Evolutionary conservation across 2,329 filamentous ascomycete species (phyloP), one percentile per base, ranked within the genome.

Genomic region (Proliferodiscus dingleyae): DNA sequence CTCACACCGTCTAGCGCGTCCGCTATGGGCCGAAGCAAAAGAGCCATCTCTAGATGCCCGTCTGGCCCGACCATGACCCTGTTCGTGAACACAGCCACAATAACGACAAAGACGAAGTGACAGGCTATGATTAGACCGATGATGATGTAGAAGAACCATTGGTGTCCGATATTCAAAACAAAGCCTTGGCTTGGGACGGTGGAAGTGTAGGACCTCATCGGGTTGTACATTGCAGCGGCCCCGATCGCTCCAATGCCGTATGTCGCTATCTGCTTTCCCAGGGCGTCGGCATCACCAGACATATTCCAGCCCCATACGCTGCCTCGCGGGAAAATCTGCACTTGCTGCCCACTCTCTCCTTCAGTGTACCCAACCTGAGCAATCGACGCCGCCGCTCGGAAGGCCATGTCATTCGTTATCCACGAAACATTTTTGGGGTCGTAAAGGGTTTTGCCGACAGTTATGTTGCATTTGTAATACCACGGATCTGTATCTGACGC

Each of bases 301-400:
- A 55, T 42, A 2, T 64, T 57, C 0, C 33, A 29, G 2, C 71
- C 71, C 41, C 66, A 71, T 4, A 60, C 47, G 1, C 66, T 65
- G 41, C 70, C 66, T 21, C 64, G 59, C 0, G 71, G 71, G 41
- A 73, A 74, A 8, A 64, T 66, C 51, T 71, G 68, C 65, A 62
- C 36, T 42, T 59, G 36, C 5, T 50, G 22, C 1, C 41, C 45
- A 8, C 23, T 21, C 2, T 26, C 36, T 28, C n/a, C n/a, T n/a
- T 41, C 49, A 44, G 26, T 57, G 50, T 68, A 71, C 4, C 69
- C 70, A 28, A 68, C 63, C 4, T 71, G 63, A 0, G 69, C 69
- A 13, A 72, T 71, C 1, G 66, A 63, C 1, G 60, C 53, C 5
- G 65, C 58, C 0, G 67, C 65, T 19, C 67, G 55, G 13, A 51